Conservation (phyloP, 1,284 basidiomycete genomes). For the Ustilago esculenta region DNA sequence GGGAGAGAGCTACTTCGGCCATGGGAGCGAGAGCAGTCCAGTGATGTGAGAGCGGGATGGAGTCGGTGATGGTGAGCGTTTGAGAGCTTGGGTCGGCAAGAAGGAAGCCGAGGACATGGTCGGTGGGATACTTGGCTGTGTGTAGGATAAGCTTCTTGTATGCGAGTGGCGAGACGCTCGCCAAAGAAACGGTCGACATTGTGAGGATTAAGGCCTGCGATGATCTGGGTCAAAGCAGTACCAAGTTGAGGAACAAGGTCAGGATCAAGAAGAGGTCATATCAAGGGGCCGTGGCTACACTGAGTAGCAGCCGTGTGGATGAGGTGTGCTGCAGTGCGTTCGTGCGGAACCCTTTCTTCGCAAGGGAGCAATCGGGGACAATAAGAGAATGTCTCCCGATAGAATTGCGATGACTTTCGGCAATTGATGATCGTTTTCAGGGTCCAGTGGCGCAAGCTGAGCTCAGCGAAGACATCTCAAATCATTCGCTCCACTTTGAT, state of each 20-base stretch:
- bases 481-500: conserved; percentile 26
- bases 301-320: no score
- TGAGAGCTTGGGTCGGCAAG: conserved; percentile 13
- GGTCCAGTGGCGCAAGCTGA: no score
- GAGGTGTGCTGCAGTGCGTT: conserved; percentile 12
- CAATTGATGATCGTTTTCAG: no score
- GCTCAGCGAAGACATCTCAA: conserved; percentile 19
- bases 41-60: conserved; percentile 46
- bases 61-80: conserved; percentile 12
- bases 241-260: no score
- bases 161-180: conserved; percentile 27
- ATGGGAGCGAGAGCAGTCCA: conserved; percentile 43
- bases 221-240: no score
- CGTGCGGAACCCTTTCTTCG: conserved; percentile 37
- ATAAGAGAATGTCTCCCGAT: no score
- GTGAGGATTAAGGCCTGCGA: neutral
- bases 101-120: conserved; percentile 36
- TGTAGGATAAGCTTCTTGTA: conserved; percentile 49
- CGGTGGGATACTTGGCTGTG: conserved; percentile 44
- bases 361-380: no score
- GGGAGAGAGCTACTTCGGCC: conserved; percentile 36
- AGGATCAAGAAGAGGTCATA: no score
- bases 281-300: no score
- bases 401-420: no score
- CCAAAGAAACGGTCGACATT: conserved; percentile 24